Percentiles rank a stretch among this genome's conserved stretches.
Evolutionary conservation across 2,329 filamentous ascomycete genomes (phyloP).

Genomic region (Trichoderma hamatum): DNA sequence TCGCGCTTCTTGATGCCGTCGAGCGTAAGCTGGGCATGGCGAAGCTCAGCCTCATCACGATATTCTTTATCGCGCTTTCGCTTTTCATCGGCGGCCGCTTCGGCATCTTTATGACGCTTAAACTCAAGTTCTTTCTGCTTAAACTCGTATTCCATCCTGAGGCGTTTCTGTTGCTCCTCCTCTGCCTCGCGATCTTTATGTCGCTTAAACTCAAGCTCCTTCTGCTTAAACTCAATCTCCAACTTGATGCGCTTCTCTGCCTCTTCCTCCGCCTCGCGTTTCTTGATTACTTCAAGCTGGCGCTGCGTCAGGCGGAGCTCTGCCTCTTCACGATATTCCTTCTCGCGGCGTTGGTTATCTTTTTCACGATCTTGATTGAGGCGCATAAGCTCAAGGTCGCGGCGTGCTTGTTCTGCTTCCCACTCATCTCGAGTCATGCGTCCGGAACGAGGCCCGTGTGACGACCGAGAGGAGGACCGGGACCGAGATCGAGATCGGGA

Average conservation of each 20-base stretch:
- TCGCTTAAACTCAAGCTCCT: slow-evolving; percentile 39
- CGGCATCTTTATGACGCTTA: slow-evolving; percentile 50
- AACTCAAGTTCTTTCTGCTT: slow-evolving; percentile 41
- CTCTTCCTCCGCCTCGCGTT: slow-evolving; percentile 50
- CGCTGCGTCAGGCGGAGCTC: slow-evolving; percentile 54
- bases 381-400: slow-evolving; percentile 51
- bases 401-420: slow-evolving; percentile 45
- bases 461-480: slow-evolving; percentile 34
- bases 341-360: slow-evolving; percentile 42
- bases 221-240: slow-evolving; percentile 49
- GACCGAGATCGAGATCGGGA: slow-evolving; percentile 38
- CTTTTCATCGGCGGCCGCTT: slow-evolving; percentile 34
- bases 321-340: slow-evolving; percentile 50
- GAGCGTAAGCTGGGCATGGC: slow-evolving; percentile 52
- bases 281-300: slow-evolving; percentile 52
- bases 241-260: slow-evolving; percentile 56
- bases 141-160: slow-evolving; percentile 56
- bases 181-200: slow-evolving; percentile 48
- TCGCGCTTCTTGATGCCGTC: slow-evolving; percentile 50
- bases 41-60: slow-evolving; percentile 54
- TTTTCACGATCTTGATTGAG: slow-evolving; percentile 46
- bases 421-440: slow-evolving; percentile 50
- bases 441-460: slow-evolving; percentile 42
- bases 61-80: slow-evolving; percentile 45
- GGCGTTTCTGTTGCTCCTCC: slow-evolving; percentile 52